Evolutionary conservation across 2,329 filamentous ascomycete species (phyloP), one percentile per base, ranked within the genome.

Genomic region (Lasiodiplodia theobromae): DNA sequence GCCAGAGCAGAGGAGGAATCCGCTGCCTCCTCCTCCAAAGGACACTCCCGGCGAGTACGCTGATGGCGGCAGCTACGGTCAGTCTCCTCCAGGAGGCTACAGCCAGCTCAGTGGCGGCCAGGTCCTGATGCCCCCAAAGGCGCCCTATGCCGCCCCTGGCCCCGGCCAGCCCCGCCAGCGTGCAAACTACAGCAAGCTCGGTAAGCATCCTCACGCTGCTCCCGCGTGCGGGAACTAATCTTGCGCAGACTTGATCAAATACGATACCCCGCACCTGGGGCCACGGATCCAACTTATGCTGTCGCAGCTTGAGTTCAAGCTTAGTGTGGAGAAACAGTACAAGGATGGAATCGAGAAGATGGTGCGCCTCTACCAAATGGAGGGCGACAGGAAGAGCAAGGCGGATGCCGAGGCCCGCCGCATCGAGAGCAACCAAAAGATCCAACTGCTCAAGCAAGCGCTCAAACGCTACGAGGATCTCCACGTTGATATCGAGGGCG

Each of bases 261-360:
- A 96, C 82, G 96, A 99, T 78, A 97, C 94, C 38, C 92, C 92
- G 21, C 93, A 97, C 79, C 90, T 99, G 71, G 96, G 96, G 40
- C 95, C 96, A 70, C 94, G 96, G 73, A 99, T 99, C 76, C 96
- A 99, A 83, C 92, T 98, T 76, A 99, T 99, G 96, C 85, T 99
- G 77, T 97, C 96, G 58, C 96, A 99, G 81, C 91, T 99, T 71
- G 94, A 98, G 81, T 99, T 99, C 85, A 99, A 99, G 84, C 87
- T 99, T 70, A 97, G 96, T 73, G 96, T 99, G 34, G 96, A 99
- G 80, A 97, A 97, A 79, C 96, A 99, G 82, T 99, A 99, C 82
- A 94, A 98, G 73, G 96, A 97, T 77, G 96, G 96, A 71, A 96
- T 99, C 74, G 96, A 99, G 82, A 99, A 99, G 84, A 98, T 99